Evolutionary conservation across 2,329 filamentous ascomycete genomes (phyloP).

Genomic region (Celoporthe dispersa): DNA sequence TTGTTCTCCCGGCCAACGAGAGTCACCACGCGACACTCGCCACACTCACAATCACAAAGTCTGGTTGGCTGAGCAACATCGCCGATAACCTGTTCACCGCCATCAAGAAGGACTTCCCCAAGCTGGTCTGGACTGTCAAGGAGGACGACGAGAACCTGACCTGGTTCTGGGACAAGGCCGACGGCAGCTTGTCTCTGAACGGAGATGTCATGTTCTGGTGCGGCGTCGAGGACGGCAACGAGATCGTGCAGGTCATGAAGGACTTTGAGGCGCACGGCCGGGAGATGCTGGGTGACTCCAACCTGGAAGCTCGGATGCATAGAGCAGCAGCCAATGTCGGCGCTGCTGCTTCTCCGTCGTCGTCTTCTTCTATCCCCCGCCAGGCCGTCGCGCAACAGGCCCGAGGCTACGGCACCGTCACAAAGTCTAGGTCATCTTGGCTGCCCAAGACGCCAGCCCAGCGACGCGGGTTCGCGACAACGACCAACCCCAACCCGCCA

Average conservation of each 20-base stretch:
- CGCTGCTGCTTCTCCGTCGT: constrained; percentile 40
- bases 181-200: constrained; percentile 84
- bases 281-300: constrained; percentile 86
- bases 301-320: constrained; percentile 84
- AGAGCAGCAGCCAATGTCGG: constrained; percentile 67
- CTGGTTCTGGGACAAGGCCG: constrained; percentile 98
- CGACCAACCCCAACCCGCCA: constrained; percentile 87
- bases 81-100: constrained; percentile 93
- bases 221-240: constrained; percentile 79
- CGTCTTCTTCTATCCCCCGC: constrained; percentile 31
- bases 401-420: constrained; percentile 69
- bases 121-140: constrained; percentile 94
- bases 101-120: constrained; percentile 91
- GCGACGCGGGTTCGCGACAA: constrained; percentile 60
- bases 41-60: constrained; percentile 90
- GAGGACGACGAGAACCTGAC: constrained; percentile 95
- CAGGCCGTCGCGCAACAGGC: constrained; percentile 56
- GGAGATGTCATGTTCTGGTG: constrained; percentile 97
- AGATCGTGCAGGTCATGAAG: constrained; percentile 81
- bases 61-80: constrained; percentile 92
- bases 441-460: constrained; percentile 21
- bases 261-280: constrained; percentile 84
- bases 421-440: constrained; percentile 38
- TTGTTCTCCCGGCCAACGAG: constrained; percentile 77
- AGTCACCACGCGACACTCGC: constrained; percentile 77